These are phyloP conservation scores for Harringtonia lauricola DNA, from an alignment of 2,329 filamentous ascomycete genomes.

Conservation along the genomic window DNA sequence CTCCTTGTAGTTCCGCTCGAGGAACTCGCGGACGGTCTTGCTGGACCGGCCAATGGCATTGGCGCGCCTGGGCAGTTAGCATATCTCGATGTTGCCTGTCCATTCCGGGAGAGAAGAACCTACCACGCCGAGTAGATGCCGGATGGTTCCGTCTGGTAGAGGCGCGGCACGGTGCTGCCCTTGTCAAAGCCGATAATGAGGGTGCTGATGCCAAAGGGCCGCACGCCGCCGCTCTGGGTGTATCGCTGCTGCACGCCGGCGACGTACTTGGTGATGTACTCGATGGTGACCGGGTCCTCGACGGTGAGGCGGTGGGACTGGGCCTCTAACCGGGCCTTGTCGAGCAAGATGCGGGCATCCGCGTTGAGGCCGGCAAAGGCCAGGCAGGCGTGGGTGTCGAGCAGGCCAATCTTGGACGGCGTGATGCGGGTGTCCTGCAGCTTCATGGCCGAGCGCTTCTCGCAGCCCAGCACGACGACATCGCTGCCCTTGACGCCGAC, in stretches of 20 bases:
- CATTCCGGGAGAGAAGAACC: conserved; percentile 19
- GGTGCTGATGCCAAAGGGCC: conserved; percentile 97
- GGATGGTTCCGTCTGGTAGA: conserved; percentile 98
- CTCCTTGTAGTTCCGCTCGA: conserved; percentile 98
- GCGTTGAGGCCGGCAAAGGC: conserved; percentile 96
- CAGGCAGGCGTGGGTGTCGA: conserved; percentile 87
- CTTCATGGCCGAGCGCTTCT: conserved; percentile 99
- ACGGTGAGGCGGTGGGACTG: conserved; percentile 96
- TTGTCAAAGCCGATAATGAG: conserved; percentile 98
- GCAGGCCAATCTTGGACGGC: conserved; percentile 92
- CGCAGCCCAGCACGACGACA: conserved; percentile 92
- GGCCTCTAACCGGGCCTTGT: conserved; percentile 94
- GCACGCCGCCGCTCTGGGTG: conserved; percentile 95
- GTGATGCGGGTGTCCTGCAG: conserved; percentile 98
- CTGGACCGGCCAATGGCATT: conserved; percentile 97
- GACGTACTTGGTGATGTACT: conserved; percentile 99
- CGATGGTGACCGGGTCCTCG: conserved; percentile 93
- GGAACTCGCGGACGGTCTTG: conserved; percentile 97
- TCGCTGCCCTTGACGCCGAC: conserved; percentile 93
- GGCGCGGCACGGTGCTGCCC: conserved; percentile 72
- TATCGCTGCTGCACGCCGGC: conserved; percentile 97
- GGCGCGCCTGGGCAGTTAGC: conserved; percentile 63
- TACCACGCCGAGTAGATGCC: conserved; percentile 99
- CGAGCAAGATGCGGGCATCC: conserved; percentile 93
- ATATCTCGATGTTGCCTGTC: conserved; percentile 1